Evolutionary conservation across 2,329 filamentous ascomycete genomes (phyloP).

Genomic region (Fusarium palustre): DNA sequence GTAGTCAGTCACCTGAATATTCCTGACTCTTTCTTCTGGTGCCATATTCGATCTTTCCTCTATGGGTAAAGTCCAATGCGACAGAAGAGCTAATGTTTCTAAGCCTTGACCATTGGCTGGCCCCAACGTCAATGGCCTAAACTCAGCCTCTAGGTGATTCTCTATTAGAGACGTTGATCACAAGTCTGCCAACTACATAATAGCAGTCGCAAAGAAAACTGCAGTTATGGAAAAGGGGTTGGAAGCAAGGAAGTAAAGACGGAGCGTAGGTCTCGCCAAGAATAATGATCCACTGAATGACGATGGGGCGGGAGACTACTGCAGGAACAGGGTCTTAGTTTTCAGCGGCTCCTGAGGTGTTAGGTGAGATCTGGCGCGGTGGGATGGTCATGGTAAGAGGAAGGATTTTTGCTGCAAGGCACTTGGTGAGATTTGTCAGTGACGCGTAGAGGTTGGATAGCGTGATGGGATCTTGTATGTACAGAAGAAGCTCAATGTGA

Average conservation of each 20-base stretch:
- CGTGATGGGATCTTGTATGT: not conserved
- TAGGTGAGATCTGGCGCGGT: conserved; percentile 32
- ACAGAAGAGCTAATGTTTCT: conserved; percentile 23
- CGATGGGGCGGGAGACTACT: conserved; percentile 44
- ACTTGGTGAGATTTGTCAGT: conserved; percentile 1
- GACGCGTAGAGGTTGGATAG: conserved; percentile 3
- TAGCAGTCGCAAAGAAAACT: not conserved
- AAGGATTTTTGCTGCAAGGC: conserved; percentile 19
- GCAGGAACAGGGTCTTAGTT: conserved; percentile 46
- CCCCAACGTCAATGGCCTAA: conserved; percentile 15
- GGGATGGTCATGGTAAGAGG: conserved; percentile 29
- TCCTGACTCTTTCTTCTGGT: not conserved
- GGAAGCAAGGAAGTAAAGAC: conserved; percentile 7
- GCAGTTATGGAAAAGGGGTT: conserved; percentile 20
- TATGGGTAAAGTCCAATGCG: conserved; percentile 3
- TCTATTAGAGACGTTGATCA: conserved; percentile 29
- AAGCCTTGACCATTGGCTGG: conserved; percentile 23
- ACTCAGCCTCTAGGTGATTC: conserved; percentile 13
- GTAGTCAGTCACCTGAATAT: conserved; percentile 26
- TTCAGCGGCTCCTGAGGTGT: conserved; percentile 30
- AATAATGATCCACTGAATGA: conserved; percentile 42
- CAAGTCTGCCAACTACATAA: conserved; percentile 7
- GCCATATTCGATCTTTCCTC: not conserved
- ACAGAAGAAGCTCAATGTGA: not conserved
- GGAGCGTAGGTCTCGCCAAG: conserved; percentile 30